Base-by-base conservation (phyloP, 148 eudicot genomes). In the Chenopodium quinoa region DNA sequence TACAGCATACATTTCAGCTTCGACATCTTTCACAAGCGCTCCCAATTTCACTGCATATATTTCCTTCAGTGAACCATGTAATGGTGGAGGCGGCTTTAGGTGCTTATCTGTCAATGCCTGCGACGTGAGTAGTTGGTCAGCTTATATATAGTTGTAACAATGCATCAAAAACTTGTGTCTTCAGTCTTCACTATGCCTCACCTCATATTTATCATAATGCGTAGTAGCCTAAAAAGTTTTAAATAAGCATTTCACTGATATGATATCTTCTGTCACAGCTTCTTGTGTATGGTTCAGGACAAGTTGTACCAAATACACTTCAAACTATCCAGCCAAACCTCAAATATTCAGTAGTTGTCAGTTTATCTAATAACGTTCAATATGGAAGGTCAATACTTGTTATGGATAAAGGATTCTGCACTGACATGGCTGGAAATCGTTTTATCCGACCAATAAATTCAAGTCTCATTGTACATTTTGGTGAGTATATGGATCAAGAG, bases 31-130 rank as follows among this genome's bases (percentile, higher is more conserved):
- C 84, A 91, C 98, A 78, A 90, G 82, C 83, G 85, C 89, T 83
- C 68, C 80, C 68, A 90, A 84, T 73, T 87, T 94, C 81, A 79
- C 92, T 44, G 92, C 87, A 60, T 82, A 92, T 86, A 86, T 96
- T 76, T 81, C 97, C 11, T 96, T 96, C 88, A 92, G 91, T 65
- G 93, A 96, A 84, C 90, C 95, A 7, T 96, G 99, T 81, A 82
- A 79, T 47, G 94, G 91, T 60, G 89, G 89, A 87, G 93, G 92
- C 83, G 98, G 98, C 79, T 95, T 95, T 75, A 37, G 77, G 79
- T 96, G 99, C 84, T 84, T 89, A 27, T 88, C 98, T n/a, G 81
- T 80, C 46, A 80, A 92, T 85, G 66, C 90, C 84, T 96, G 99
- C 90, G 91, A 90, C 78, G 99, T 96, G 90, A 92, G 99, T 91